Conservation (phyloP, 148 eudicot species). For the Beta vulgaris region DNA sequence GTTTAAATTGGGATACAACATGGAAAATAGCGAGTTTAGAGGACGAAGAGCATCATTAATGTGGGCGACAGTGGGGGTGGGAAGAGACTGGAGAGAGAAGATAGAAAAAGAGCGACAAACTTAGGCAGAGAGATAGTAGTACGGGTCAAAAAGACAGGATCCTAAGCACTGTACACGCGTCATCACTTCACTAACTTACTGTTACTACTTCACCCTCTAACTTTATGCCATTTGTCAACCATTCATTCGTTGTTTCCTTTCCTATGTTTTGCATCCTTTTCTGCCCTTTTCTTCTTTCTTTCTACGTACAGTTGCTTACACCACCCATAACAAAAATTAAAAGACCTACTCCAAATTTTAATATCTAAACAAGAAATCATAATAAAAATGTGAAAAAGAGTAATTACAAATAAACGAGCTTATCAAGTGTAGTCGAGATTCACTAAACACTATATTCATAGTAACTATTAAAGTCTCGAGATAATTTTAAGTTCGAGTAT, state of each 20-base stretch:
- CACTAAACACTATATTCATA: too few relatives aligned
- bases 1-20: background rate
- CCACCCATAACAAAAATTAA: background rate
- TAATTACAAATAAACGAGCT: too few relatives aligned
- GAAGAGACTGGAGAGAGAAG: constrained; percentile 8
- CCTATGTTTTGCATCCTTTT: background rate
- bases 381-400: background rate
- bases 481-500: too few relatives aligned
- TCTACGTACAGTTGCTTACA: background rate
- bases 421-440: too few relatives aligned
- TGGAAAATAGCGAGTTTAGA: constrained; percentile 12
- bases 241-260: constrained; percentile 13
- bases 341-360: too few relatives aligned
- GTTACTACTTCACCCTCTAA: constrained; percentile 2
- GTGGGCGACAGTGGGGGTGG: constrained; percentile 22
- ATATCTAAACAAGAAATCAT: background rate
- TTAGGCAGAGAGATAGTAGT: background rate
- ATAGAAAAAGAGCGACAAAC: background rate
- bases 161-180: constrained; percentile 41
- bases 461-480: too few relatives aligned
- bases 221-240: constrained; percentile 24
- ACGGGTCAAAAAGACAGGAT: constrained; percentile 31
- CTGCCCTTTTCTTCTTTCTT: background rate
- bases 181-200: constrained; percentile 28
- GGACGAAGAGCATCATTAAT: constrained; percentile 11